Percentiles rank a stretch among this genome's conserved stretches.
Evolutionary conservation across 78 protist genomes (phyloP).

Genomic region (Tieghemostelium lacteum): DNA sequence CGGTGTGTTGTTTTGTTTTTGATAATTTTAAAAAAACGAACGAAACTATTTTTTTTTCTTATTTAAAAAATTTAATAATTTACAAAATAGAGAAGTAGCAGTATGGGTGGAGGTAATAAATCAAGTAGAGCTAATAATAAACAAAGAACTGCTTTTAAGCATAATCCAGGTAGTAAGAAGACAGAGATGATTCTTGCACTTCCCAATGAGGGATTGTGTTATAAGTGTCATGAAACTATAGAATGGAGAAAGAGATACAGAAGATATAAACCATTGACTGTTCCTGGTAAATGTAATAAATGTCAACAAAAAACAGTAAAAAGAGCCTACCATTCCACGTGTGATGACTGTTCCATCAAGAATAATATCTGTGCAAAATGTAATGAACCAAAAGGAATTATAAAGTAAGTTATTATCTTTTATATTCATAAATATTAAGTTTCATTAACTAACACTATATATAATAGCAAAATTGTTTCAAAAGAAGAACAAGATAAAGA

Average conservation of each 20-base stretch:
- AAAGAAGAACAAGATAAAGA: conserved; percentile 50
- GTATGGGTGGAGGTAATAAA: conserved; percentile 4
- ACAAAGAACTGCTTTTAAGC: conserved; percentile 82
- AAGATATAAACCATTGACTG: conserved; percentile 89
- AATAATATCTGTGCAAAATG: conserved; percentile 86
- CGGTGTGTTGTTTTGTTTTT: not conserved
- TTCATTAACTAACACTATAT: not conserved
- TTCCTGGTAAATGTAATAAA: conserved; percentile 82
- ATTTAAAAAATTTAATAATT: not conserved
- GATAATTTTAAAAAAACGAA: no score
- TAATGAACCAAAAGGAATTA: conserved; percentile 47
- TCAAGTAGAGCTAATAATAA: conserved; percentile 30
- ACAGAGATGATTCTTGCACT: conserved; percentile 68
- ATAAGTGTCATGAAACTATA: conserved; percentile 82
- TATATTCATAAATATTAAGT: no score
- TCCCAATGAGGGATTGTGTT: conserved; percentile 89
- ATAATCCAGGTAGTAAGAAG: conserved; percentile 82
- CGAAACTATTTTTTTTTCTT: no score
- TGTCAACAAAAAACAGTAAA: conserved; percentile 53
- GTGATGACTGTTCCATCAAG: conserved; percentile 80
- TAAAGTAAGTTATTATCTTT: conserved; percentile 43
- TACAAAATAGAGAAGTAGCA: not conserved
- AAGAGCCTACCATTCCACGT: conserved; percentile 77
- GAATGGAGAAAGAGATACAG: conserved; percentile 91
- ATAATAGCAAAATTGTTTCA: conserved; percentile 27